Base-by-base conservation (phyloP, 768 basidiomycete species). In the Lentinula aciculospora region DNA sequence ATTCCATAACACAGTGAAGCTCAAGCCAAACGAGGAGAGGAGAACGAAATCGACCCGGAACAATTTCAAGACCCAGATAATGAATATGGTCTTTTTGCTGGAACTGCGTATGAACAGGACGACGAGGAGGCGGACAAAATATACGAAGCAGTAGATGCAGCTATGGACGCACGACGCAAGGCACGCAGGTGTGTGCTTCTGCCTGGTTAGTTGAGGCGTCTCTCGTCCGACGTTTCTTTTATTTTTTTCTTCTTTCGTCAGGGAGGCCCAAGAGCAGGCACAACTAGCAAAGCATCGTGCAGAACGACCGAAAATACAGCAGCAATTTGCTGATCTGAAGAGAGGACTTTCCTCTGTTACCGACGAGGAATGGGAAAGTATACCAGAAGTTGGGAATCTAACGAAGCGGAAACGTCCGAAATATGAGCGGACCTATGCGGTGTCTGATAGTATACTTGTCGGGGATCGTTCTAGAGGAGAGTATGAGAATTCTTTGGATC, bases 101-200 rank as follows among this genome's bases (percentile, higher is more conserved):
- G 95, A 12, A 95, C 89, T 8, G 92, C 92, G 0, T 98, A 99
- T 68, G 95, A 99, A 69, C 88, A 89, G 57, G 97, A 98, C 62
- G 97, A 99, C 60, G 95, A 98, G 64, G 97, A 98, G 69, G 97
- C 96, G 0, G 96, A 98, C 71, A 82, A 81, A 67, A 97, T 97
- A 53, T 99, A 96, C 68, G 96, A 97, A 25, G 65, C 75, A n/a
- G 95, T 98, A 1, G 95, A 98, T 65, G 78, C 83, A 42, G 84
- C 85, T 28, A 95, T 99, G 89, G 96, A 98, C 68, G 80, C 86
- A 39, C 77, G 97, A 60, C 75, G 97, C 65, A 82, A 83, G 67
- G 79, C 81, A 47, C 82, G 89, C 61, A 85, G 92, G 92, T 91
- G 71, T 65, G 88, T 81, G 58, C 60, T 65, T 71, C 70, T 58